A percentile compares a stretch with the other conserved stretches of the same genome.
These are phyloP conservation scores for Claviceps sp. DNA, from an alignment of 2,329 filamentous ascomycete genomes.

Conservation along the genomic window DNA sequence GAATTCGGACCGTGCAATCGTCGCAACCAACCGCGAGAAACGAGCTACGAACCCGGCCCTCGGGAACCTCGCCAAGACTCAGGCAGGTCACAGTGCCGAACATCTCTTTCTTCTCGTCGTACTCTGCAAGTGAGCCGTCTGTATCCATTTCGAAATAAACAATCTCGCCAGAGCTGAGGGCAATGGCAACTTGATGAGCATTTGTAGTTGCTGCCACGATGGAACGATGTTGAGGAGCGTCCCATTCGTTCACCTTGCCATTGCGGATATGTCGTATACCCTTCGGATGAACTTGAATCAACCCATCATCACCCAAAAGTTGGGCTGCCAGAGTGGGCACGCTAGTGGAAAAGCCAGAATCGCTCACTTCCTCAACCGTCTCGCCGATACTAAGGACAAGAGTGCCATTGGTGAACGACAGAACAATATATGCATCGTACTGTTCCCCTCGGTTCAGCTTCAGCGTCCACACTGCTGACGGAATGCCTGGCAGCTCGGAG, in stretches of 20 bases:
- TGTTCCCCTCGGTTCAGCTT: slow-evolving; percentile 71
- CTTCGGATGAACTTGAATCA: slow-evolving; percentile 92
- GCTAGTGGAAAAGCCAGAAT: slow-evolving; percentile 81
- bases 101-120: slow-evolving; percentile 91
- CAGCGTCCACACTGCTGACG: slow-evolving; percentile 88
- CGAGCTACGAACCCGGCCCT: slow-evolving; percentile 76
- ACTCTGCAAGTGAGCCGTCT: slow-evolving; percentile 82
- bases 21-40: slow-evolving; percentile 95
- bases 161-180: slow-evolving; percentile 89
- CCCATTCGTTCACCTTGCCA: slow-evolving; percentile 82
- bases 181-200: slow-evolving; percentile 81
- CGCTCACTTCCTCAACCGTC: slow-evolving; percentile 87
- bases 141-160: slow-evolving; percentile 96
- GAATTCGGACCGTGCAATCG: slow-evolving; percentile 86
- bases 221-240: slow-evolving; percentile 80
- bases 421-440: slow-evolving; percentile 88
- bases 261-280: slow-evolving; percentile 80
- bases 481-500: slow-evolving; percentile 77
- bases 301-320: slow-evolving; percentile 81
- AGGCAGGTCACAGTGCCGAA: slow-evolving; percentile 88
- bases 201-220: slow-evolving; percentile 94
- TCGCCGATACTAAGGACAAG: slow-evolving; percentile 91
- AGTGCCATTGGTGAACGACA: slow-evolving; percentile 82
- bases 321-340: slow-evolving; percentile 87
- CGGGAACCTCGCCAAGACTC: slow-evolving; percentile 85